These are phyloP conservation scores for Mucor indicus DNA, from an alignment of 371 early-diverging fungal genomes.

Conservation along the genomic window DNA sequence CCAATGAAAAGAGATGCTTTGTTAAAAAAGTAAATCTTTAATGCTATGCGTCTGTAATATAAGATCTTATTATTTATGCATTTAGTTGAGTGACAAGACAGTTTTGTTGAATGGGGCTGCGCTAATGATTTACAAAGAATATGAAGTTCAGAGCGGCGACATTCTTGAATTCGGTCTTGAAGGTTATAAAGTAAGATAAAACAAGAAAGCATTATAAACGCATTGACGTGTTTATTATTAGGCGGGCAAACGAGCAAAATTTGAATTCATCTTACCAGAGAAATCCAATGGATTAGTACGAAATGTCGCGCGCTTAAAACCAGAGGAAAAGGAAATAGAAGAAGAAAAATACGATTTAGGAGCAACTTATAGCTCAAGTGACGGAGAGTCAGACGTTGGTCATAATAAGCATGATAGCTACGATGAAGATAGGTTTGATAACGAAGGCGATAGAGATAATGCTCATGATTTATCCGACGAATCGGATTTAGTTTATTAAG, in stretches of 20 bases:
- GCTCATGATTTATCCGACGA: slow-evolving; percentile 3
- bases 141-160: slow-evolving; percentile 1
- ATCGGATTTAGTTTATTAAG: slow-evolving; percentile 32
- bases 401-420: not conserved
- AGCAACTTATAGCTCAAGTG: not conserved
- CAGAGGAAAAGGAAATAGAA: not conserved
- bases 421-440: not conserved
- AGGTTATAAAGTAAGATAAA: not conserved
- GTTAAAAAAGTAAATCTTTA: slow-evolving; percentile 1
- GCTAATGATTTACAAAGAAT: not conserved
- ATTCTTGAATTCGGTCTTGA: not conserved
- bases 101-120: not conserved
- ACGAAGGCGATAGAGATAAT: not conserved
- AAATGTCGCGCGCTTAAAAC: not conserved
- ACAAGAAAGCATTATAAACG: not conserved
- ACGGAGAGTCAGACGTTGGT: not conserved
- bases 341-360: not conserved
- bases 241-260: not conserved
- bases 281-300: not conserved
- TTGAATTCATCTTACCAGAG: not conserved
- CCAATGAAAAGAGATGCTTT: slow-evolving; percentile 8
- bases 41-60: not conserved
- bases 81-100: not conserved
- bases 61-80: not conserved
- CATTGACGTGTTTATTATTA: not conserved